phyloP scores from a whole-genome alignment of 2,329 filamentous ascomycete genomes.

The Fusarium compactum region DNA sequence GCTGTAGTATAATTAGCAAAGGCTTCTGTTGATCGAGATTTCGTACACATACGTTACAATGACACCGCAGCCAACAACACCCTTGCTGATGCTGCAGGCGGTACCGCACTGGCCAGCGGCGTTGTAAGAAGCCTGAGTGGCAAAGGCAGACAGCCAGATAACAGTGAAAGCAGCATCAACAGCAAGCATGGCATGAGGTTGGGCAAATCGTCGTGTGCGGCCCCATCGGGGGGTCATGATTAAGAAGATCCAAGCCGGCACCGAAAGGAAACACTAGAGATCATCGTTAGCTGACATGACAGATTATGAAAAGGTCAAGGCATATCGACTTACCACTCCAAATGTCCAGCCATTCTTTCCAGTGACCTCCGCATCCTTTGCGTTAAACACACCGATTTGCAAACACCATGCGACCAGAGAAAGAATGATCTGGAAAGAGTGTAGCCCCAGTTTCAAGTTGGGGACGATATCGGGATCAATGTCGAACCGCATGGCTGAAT shows the following conservation, averaged over 20 bases:
- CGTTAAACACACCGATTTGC: constrained; percentile 69
- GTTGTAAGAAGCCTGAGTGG: constrained; percentile 74
- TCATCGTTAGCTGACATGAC: constrained; percentile 16
- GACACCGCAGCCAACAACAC: constrained; percentile 71
- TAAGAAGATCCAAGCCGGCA: constrained; percentile 74
- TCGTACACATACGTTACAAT: constrained; percentile 67
- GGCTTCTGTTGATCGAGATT: neutral
- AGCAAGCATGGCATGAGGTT: constrained; percentile 70
- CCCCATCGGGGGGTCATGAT: constrained; percentile 73
- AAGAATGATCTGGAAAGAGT: constrained; percentile 66
- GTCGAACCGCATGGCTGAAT: constrained; percentile 60
- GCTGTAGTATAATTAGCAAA: constrained; percentile 52
- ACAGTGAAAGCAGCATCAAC: constrained; percentile 70
- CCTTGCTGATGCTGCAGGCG: constrained; percentile 71
- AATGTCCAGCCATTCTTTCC: constrained; percentile 74
- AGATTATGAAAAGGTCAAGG: too few species aligned
- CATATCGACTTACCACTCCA: constrained; percentile 64
- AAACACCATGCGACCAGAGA: constrained; percentile 69
- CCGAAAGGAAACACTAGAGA: constrained; percentile 71
- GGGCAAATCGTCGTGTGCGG: constrained; percentile 70
- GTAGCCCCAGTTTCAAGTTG: constrained; percentile 67
- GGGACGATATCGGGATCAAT: constrained; percentile 67
- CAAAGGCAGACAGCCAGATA: constrained; percentile 76
- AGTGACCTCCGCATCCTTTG: constrained; percentile 61
- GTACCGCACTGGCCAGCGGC: constrained; percentile 65